phyloP scores from a whole-genome alignment of 2,329 filamentous ascomycete genomes.

The Coniella vitis region DNA sequence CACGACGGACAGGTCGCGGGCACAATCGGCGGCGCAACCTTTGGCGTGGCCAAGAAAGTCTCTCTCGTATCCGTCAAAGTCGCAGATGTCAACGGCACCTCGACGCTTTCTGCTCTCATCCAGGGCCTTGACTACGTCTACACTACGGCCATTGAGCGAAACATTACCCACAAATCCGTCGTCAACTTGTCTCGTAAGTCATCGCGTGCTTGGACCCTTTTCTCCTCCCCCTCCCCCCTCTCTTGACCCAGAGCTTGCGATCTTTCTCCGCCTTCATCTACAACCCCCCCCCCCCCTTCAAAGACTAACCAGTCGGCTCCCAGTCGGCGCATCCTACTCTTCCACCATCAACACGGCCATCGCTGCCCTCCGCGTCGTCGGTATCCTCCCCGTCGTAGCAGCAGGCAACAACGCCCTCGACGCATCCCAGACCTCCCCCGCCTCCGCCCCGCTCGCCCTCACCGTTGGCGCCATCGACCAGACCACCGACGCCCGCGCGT shows the following conservation, averaged over 20 bases:
- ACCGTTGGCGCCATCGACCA: constrained; percentile 54
- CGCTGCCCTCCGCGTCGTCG: constrained; percentile 38
- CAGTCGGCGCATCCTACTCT: constrained; percentile 43
- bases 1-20: constrained; percentile 35
- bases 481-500: constrained; percentile 38
- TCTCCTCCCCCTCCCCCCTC: too few relatives aligned
- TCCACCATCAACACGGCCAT: constrained; percentile 49
- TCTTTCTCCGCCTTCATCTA: too few relatives aligned
- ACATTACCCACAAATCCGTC: constrained; percentile 45
- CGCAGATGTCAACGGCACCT: constrained; percentile 41
- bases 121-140: constrained; percentile 53
- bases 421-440: constrained; percentile 44
- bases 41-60: constrained; percentile 55
- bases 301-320: neutral
- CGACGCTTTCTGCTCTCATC: constrained; percentile 46
- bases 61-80: constrained; percentile 55
- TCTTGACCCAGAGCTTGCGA: too few relatives aligned
- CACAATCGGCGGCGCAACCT: constrained; percentile 53
- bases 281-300: too few relatives aligned
- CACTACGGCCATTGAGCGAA: constrained; percentile 35
- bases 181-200: constrained; percentile 52
- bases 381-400: constrained; percentile 52
- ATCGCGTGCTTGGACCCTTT: too few relatives aligned
- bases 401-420: constrained; percentile 53
- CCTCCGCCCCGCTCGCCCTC: constrained; percentile 48